Percentiles rank a stretch among this genome's conserved stretches.
Evolutionary conservation across 2,329 filamentous ascomycete genomes (phyloP).

Genomic region (Ophiostoma perfectum): DNA sequence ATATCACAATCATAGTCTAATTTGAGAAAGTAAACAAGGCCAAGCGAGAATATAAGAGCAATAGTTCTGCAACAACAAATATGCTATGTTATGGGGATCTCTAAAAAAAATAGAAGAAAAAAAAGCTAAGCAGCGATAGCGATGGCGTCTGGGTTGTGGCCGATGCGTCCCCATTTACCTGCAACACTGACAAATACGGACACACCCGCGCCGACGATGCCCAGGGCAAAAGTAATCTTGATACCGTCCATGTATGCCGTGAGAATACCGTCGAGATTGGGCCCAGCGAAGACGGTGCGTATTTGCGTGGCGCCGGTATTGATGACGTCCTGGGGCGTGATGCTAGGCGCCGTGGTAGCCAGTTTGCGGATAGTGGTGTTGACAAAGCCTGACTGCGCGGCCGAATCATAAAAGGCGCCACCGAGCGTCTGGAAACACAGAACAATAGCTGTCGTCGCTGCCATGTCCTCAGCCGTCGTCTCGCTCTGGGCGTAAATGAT

Average conservation of each 20-base stretch:
- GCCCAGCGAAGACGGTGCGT: constrained; percentile 38
- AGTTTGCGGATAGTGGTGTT: constrained; percentile 35
- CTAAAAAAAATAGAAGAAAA: too few relatives aligned
- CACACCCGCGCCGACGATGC: constrained; percentile 22
- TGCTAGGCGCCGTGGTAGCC: constrained; percentile 23
- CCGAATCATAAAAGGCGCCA: constrained; percentile 42
- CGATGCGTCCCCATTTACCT: too few relatives aligned
- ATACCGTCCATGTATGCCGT: constrained; percentile 49
- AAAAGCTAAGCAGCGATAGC: too few relatives aligned
- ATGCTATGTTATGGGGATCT: too few relatives aligned
- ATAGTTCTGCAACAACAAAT: too few relatives aligned
- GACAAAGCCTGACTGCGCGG: constrained; percentile 38
- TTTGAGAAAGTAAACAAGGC: too few relatives aligned
- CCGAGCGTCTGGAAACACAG: constrained; percentile 41
- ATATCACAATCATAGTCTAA: not conserved
- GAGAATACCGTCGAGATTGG: constrained; percentile 46
- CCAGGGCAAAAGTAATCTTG: constrained; percentile 29
- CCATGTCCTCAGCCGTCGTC: constrained; percentile 34
- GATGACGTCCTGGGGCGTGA: constrained; percentile 29
- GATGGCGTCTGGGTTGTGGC: too few relatives aligned
- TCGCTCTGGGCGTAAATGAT: constrained; percentile 37
- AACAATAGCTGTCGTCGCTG: constrained; percentile 38
- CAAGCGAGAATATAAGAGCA: too few relatives aligned
- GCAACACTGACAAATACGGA: constrained; percentile 30
- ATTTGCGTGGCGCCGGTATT: constrained; percentile 46